Conservation (phyloP, 2,329 filamentous ascomycete genomes). For the Apiospora pterosperma region DNA sequence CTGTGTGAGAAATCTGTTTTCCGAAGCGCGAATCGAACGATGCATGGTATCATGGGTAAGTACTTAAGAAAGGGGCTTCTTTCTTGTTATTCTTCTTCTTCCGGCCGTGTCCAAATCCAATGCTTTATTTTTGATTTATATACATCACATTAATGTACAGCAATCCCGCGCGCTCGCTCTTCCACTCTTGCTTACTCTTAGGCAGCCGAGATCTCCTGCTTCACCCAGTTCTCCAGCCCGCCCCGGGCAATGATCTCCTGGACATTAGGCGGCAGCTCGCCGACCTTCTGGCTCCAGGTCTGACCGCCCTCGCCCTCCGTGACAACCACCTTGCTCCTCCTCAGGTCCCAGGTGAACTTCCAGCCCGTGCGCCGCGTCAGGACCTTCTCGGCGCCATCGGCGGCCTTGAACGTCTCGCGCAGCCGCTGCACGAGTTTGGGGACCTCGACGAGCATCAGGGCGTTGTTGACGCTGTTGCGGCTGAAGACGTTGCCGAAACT, state of each 20-base stretch:
- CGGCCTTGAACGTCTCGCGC: constrained; percentile 53
- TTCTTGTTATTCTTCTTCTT: neutral
- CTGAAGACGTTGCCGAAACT: constrained; percentile 84
- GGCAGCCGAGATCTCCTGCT: constrained; percentile 54
- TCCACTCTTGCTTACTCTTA: neutral
- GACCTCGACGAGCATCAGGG: constrained; percentile 68
- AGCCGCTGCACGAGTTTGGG: constrained; percentile 64
- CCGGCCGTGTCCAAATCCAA: neutral
- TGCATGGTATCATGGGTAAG: neutral
- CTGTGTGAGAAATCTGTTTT: neutral
- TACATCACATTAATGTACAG: neutral
- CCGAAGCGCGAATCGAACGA: neutral
- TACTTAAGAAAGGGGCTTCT: no score
- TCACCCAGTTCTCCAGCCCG: constrained; percentile 81
- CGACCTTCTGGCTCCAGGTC: constrained; percentile 77
- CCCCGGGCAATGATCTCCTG: constrained; percentile 80
- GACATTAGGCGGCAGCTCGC: constrained; percentile 79
- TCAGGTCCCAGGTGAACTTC: constrained; percentile 79
- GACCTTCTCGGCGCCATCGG: constrained; percentile 49
- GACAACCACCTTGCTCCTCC: constrained; percentile 65
- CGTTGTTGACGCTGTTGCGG: constrained; percentile 78
- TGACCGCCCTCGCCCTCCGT: constrained; percentile 64
- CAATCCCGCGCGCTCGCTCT: no score
- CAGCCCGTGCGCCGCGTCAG: constrained; percentile 75
- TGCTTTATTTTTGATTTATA: neutral